Conservation (phyloP, 2,329 filamentous ascomycete genomes). For the Cryphonectria japonica region DNA sequence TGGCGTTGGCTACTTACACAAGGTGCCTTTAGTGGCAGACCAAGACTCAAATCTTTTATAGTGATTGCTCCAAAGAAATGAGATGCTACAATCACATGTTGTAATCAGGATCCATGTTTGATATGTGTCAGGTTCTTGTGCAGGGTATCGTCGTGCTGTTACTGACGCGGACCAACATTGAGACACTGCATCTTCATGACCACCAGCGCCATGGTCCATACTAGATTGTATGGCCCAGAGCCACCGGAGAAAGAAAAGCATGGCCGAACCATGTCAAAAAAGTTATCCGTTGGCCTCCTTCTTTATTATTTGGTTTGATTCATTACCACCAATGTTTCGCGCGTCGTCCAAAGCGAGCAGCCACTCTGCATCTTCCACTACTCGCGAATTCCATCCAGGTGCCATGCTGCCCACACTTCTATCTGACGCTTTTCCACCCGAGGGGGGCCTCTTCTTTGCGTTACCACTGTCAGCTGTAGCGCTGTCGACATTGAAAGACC, state of each 20-base stretch:
- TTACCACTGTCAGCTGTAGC: neutral
- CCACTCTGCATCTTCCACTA: no score
- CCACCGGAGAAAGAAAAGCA: no score
- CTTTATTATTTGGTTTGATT: no score
- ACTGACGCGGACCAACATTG: neutral
- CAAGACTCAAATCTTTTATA: neutral
- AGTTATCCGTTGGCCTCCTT: no score
- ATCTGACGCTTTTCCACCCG: neutral
- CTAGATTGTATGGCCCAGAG: neutral
- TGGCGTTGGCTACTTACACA: slow-evolving; percentile 21
- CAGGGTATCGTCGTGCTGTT: neutral
- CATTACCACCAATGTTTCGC: no score
- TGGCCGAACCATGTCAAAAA: no score
- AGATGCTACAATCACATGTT: neutral
- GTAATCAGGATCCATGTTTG: neutral
- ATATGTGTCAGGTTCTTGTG: neutral
- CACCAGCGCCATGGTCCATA: neutral
- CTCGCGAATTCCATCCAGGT: no score
- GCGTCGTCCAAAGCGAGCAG: no score
- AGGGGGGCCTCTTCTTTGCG: neutral
- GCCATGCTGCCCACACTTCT: neutral
- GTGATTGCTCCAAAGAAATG: neutral
- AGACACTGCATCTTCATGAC: neutral
- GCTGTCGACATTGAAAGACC: neutral
- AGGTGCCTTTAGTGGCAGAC: neutral